A percentile compares a stretch with the other conserved stretches of the same genome.
Evolutionary conservation across 768 basidiomycete species (phyloP).

Genomic region (Lentinula lateritia): DNA sequence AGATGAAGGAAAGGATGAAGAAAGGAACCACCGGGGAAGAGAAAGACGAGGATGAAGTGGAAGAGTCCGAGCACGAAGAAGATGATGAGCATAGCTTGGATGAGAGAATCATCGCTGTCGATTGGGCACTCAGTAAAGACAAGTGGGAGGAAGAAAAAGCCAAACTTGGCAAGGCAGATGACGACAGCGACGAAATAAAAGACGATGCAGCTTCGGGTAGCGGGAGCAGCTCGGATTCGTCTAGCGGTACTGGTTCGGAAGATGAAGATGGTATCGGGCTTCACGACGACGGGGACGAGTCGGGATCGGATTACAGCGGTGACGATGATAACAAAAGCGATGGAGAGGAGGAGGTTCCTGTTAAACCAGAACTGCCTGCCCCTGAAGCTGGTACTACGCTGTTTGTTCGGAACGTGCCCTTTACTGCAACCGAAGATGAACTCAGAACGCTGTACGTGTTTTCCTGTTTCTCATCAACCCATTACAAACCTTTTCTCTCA

Average conservation of each 20-base stretch:
- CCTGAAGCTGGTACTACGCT: constrained; percentile 88
- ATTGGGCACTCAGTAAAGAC: constrained; percentile 94
- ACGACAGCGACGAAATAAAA: constrained; percentile 31
- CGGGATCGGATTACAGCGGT: constrained; percentile 2
- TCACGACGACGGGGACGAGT: constrained; percentile 20
- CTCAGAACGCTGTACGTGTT: constrained; percentile 68
- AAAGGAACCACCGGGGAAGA: constrained; percentile 26
- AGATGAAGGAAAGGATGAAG: constrained; percentile 30
- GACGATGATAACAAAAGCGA: constrained; percentile 29
- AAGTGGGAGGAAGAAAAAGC: constrained; percentile 82
- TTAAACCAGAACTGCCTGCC: constrained; percentile 68
- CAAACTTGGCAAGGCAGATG: constrained; percentile 36
- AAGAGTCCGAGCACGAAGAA: constrained; percentile 32
- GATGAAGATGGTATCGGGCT: constrained; percentile 18
- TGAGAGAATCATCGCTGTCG: constrained; percentile 78
- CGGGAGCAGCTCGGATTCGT: constrained; percentile 30
- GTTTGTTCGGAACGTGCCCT: constrained; percentile 92
- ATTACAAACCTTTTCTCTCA: constrained; percentile 5
- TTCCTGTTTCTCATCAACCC: neutral
- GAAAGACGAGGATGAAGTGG: constrained; percentile 33
- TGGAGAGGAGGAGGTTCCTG: constrained; percentile 33
- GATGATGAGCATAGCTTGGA: constrained; percentile 28
- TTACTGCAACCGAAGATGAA: constrained; percentile 90
- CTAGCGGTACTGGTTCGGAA: constrained; percentile 27
- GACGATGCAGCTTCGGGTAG: constrained; percentile 19